phyloP scores from a whole-genome alignment of 805 yeast species.

The Spathaspora arborariae region DNA sequence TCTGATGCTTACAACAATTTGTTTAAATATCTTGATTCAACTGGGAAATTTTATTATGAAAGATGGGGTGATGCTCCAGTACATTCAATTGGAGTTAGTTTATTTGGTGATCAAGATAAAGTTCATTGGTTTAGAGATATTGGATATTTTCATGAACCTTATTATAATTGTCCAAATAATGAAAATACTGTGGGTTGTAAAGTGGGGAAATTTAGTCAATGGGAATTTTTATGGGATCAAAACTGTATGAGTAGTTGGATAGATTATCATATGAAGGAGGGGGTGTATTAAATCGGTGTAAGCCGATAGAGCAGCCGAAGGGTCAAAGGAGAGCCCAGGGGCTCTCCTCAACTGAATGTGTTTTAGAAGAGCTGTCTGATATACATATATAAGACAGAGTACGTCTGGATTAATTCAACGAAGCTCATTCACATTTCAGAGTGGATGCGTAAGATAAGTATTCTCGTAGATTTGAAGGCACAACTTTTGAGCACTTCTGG shows the following conservation, averaged over 20 bases:
- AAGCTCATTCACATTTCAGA: too few relatives aligned
- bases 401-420: too few relatives aligned
- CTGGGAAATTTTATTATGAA: slow-evolving; percentile 85
- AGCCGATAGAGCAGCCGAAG: too few relatives aligned
- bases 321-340: too few relatives aligned
- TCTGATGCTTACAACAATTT: slow-evolving; percentile 62
- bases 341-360: too few relatives aligned
- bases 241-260: slow-evolving; percentile 78
- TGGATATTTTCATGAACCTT: slow-evolving; percentile 75
- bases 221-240: slow-evolving; percentile 53
- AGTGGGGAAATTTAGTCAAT: slow-evolving; percentile 52
- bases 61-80: slow-evolving; percentile 96
- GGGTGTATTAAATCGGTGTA: slow-evolving; percentile 14
- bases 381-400: too few relatives aligned
- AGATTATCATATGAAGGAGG: slow-evolving; percentile 19
- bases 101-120: slow-evolving; percentile 64
- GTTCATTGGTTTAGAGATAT: slow-evolving; percentile 88
- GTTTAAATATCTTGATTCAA: slow-evolving; percentile 57
- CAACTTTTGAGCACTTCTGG: too few relatives aligned
- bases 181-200: slow-evolving; percentile 43
- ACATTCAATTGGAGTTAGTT: slow-evolving; percentile 67
- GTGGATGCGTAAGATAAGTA: too few relatives aligned
- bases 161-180: slow-evolving; percentile 67
- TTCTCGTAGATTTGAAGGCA: too few relatives aligned
- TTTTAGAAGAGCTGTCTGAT: too few relatives aligned